Base-by-base conservation (phyloP, 805 yeast genomes). In the Cyberlindnera mississippiensis region DNA sequence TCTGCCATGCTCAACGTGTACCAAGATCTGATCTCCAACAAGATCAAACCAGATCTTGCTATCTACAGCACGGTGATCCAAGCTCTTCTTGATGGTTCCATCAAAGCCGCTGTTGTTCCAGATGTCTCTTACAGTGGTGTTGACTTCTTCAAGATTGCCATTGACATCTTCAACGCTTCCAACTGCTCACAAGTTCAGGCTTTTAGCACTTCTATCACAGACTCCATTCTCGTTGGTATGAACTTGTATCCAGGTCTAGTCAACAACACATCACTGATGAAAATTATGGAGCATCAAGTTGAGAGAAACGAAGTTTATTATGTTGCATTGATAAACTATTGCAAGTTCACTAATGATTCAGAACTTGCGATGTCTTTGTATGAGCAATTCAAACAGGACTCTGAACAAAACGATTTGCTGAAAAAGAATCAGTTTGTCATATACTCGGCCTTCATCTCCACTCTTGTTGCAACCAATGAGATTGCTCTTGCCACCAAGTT, bases 1-100 rank as follows among this genome's bases (percentile, higher is more conserved):
- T 82, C 85, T 2, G 76, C 73, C 40, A 58, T 84, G 44, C 63
- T 84, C 48, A 80, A 78, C 16, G 78, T 82, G 28, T 84, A 84
- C 56, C 85, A 84, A 38, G 89, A 82, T 52, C 63, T 82, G 56
- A 66, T 84, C 29, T 55, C 73, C 18, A 68, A 71, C 49, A 69
- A 67, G 46, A 45, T 76, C 30, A 80, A 76, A 55, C 93, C 93
- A 14, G 68, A 72, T 19, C 53, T 58, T 32, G 66, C 64, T 15
- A 81, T 85, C 7, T 83, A 76, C 59, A 66, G 74, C 51, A 57
- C 75, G 3, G 71, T 75, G 5, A 64, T 84, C 35, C 61, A 63
- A 17, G 71, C 75, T 24, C 64, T 84, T 20, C 65, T 82, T 39
- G 62, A 64, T 30, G 79, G 81, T 5, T 62, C 80, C 2, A 62